Base-by-base conservation (phyloP, 2,329 filamentous ascomycete genomes). In the Pestalotiopsis sp. region DNA sequence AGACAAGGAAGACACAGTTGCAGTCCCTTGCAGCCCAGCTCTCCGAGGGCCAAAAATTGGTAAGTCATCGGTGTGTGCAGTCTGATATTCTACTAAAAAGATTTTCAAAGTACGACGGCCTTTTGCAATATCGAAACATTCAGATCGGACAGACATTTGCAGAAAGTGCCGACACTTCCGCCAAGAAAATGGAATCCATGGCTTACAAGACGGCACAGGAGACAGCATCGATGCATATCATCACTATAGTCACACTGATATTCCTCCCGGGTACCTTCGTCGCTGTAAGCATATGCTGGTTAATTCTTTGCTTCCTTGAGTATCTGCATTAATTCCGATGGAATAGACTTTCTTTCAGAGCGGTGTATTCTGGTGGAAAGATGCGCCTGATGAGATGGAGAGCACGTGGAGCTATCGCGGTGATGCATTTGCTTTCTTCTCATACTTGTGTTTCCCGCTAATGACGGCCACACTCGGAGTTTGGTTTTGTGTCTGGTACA, bases 81-180 rank as follows among this genome's bases (percentile, higher is more conserved):
- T 14, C 6, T n/a, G 14, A 49, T 12, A 6, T 20, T 17, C 14
- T n/a, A n/a, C 12, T n/a, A n/a, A 17, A 20, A 20, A 3, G 20
- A 17, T 20, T 41, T 13, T 12, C 3, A 38, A 38, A 38, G 60
- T 63, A 38, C 27, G 60, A 63, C 11, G 36, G 60, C 12, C 23
- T 63, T 36, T 63, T 63, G 25, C 60, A 63, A 12, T 63, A 63
- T 20, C 60, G 60, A 41, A 63, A 63, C 38, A 36, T 63, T 13
- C 60, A 63, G 12, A 36, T 63, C 60, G 17, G 60, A 2, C 60
- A 63, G 12, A 63, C 36, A 17, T 63, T 63, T 36, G 38, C 27
- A 25, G 60, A 63, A 41, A 63, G 38, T 4, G 60, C 60, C 4
- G 23, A 38, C 12, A 41, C 20, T 13, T 63, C 36, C 1, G 60